These are phyloP conservation scores for Verbascum thapsus DNA, from an alignment of 257 asterid species.

Conservation along the genomic window DNA sequence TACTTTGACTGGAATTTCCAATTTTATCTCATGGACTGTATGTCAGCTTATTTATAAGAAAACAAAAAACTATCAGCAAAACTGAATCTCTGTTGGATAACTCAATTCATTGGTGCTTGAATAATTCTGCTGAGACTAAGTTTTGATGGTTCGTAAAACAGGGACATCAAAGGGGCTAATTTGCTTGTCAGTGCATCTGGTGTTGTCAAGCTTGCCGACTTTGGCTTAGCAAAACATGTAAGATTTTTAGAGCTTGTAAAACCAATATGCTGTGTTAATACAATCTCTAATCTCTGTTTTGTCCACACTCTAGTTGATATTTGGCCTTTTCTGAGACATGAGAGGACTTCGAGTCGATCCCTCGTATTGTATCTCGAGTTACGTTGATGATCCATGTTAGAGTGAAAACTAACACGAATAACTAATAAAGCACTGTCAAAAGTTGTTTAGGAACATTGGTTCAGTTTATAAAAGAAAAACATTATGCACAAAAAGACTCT, in stretches of 20 bases:
- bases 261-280: conserved; percentile 5
- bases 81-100: background rate
- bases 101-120: conserved; percentile 11
- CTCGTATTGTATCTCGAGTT: background rate
- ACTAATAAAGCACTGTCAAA: background rate
- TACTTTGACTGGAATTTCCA: background rate
- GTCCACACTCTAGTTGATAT: background rate
- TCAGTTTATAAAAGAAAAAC: background rate
- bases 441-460: background rate
- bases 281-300: no score
- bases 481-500: background rate
- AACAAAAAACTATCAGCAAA: background rate
- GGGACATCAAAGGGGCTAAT: conserved; percentile 96
- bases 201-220: conserved; percentile 88
- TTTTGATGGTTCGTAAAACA: conserved; percentile 32
- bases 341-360: background rate
- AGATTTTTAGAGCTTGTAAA: conserved; percentile 35
- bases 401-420: background rate
- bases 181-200: conserved; percentile 86
- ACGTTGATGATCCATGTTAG: background rate
- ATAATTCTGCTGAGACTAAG: conserved; percentile 22
- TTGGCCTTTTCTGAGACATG: background rate
- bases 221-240: conserved; percentile 92
- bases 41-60: conserved; percentile 5
- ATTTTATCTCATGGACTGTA: background rate